Evolutionary conservation across 2,329 filamentous ascomycete genomes (phyloP), one percentile per base, ranked within the genome.

Genomic region (Thyridium curvatum): DNA sequence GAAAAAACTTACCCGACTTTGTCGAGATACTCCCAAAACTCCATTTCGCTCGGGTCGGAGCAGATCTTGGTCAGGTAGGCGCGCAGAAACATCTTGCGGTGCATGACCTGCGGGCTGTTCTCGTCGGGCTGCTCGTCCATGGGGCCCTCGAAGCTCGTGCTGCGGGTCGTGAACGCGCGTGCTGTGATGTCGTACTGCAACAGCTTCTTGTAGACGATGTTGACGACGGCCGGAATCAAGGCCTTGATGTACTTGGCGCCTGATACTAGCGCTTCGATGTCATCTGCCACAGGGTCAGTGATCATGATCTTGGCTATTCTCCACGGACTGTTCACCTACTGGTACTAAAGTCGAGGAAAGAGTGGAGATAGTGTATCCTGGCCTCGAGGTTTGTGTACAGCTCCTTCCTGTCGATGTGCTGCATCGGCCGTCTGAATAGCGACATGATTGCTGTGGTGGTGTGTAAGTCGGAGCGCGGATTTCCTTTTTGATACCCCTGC

Each of bases 21-120:
- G 64, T 90, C 83, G 33, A 91, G 66, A 54, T 91, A 91, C 52
- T 84, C 77, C 85, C 86, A 91, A 58, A 88, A 88, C 44, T 86
- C 80, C 71, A 86, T 79, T 46, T 77, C 78, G 37, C 77, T 80
- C 0, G 83, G 83, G 52, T 90, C 85, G 5, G 79, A 82, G 58
- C 85, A 88, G 30, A 91, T 64, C 58, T 82, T 84, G 43, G 73
- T 78, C 26, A 91, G 66, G 49, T 90, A 91, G 38, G 83, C 85
- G n/a, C 83, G 68, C 37, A 81, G 59, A 53, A 90, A 89, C 69
- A 84, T 82, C 66, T 90, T 90, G 45, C 86, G 74, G 53, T 88
- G 77, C 49, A 82, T 60, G 47, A 91, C 88, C 58, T 87, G 82
- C 2, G 84, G 83, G 46, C 80, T 83, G 46, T 84, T 71, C 54